These are phyloP conservation scores for Zymoseptoria pseudotritici DNA, from an alignment of 2,329 filamentous ascomycete genomes.

Conservation along the genomic window DNA sequence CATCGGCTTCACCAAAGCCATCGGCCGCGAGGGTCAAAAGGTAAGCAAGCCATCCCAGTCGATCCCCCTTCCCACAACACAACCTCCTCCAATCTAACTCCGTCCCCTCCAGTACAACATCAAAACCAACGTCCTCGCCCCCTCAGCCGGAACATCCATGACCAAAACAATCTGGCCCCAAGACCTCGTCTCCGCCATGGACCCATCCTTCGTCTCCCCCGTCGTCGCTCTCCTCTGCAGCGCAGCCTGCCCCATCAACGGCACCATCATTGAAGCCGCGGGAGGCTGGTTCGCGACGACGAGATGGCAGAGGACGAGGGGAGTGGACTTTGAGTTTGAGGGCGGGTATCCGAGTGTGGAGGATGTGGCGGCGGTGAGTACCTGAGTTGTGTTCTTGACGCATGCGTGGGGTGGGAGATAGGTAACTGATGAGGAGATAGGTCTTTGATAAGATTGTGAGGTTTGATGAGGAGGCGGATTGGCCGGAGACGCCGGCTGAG, in stretches of 20 bases:
- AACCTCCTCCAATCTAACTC: neutral
- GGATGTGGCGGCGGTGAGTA: conserved; percentile 11
- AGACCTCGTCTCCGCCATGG: conserved; percentile 93
- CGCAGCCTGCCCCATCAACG: conserved; percentile 75
- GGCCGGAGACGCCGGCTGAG: conserved; percentile 71
- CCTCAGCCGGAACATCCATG: conserved; percentile 91
- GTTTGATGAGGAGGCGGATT: conserved; percentile 80
- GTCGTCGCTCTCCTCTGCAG: conserved; percentile 76
- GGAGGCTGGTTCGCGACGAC: conserved; percentile 86
- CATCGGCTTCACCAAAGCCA: conserved; percentile 82
- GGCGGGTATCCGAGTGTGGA: conserved; percentile 9
- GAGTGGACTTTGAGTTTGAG: conserved; percentile 61
- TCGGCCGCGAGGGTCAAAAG: conserved; percentile 86
- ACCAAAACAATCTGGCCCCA: conserved; percentile 87
- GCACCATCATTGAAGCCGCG: conserved; percentile 84
- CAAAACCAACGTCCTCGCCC: conserved; percentile 91
- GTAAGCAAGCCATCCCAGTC: conserved; percentile 64
- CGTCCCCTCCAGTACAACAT: conserved; percentile 41
- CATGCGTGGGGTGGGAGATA: conserved; percentile 55
- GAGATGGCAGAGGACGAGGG: conserved; percentile 85
- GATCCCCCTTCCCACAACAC: neutral
- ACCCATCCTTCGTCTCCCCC: conserved; percentile 94
- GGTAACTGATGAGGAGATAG: conserved; percentile 34
- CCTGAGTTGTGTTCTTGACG: conserved; percentile 62
- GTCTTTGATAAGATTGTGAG: conserved; percentile 68